Base-by-base conservation (phyloP, 768 basidiomycete genomes). In the Leucocoprinus leucothites region DNA sequence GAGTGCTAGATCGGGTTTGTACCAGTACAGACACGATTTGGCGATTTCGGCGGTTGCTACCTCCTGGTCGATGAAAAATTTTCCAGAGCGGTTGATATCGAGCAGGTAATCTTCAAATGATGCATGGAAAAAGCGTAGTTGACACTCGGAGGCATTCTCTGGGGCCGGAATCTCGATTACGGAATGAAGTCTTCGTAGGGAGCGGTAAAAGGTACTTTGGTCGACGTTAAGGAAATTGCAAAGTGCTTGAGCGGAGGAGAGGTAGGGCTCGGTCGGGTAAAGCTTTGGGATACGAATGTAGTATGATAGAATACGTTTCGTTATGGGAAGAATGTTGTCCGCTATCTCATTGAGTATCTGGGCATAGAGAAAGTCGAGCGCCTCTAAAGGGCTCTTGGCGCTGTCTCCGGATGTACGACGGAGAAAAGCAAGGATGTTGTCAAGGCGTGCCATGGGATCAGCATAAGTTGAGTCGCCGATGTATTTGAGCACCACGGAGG, bases 311-410 rank as follows among this genome's bases (percentile, higher is more conserved):
- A 51, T 51, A 8, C 36, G 49, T 36, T 22, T 38, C 2, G 38
- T 51, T 3, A 22, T 51, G 7, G 50, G 49, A 25, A 51, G 9
- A 9, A 51, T 38, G 3, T 24, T 16, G 18, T 44, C 3, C 1
- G 48, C 28, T 16, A 41, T 22, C 2, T 31, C 41, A 9, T 28
- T 16, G 16, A 56, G 55, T 11, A 45, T 56, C 21, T n/a, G 41
- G 4, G 22, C 21, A 19, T 57, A 57, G 28, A 57, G 56, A 6
- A 48, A 21, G 22, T 57, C 56, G 18, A 57, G 56, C 0, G 22
- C 21, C 6, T 18, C 48, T 21, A 57, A 25, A 3, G 56, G 56
- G 18, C 36, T 51, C n/a, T 6, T 45, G 6, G 26, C 28, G 26
- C 43, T 26, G 19, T 16, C 26, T 4, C 8, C 31, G 1, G 4